Percentiles rank a stretch among this genome's conserved stretches.
Conservation (phyloP, 306 rosid species). For the Ziziphus jujuba region DNA sequence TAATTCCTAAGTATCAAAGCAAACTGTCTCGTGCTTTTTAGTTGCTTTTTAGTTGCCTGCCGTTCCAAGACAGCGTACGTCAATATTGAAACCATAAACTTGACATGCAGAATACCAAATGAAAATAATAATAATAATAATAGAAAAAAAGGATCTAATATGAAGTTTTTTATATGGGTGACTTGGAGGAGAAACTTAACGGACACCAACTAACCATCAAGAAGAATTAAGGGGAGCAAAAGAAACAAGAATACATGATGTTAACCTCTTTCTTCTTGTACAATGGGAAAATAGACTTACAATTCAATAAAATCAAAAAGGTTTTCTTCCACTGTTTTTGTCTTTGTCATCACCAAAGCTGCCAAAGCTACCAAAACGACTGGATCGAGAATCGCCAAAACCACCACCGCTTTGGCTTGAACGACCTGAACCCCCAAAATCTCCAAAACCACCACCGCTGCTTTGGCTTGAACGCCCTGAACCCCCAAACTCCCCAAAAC, state of each 20-base stretch:
- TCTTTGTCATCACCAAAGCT: constrained; percentile 9
- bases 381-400: neutral
- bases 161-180: no score
- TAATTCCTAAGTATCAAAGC: no score
- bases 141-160: no score
- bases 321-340: constrained; percentile 6
- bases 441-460: neutral
- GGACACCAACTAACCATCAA: neutral
- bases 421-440: neutral
- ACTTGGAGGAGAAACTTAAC: no score
- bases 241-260: neutral
- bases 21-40: no score
- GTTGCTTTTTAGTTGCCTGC: no score
- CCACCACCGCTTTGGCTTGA: neutral
- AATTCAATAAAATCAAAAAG: constrained; percentile 1
- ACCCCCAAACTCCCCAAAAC: constrained; percentile 40
- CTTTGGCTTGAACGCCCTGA: neutral
- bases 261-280: no score
- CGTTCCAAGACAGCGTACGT: no score
- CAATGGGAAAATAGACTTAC: neutral
- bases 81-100: no score
- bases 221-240: neutral
- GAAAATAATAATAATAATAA: no score
- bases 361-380: constrained; percentile 21
- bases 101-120: no score